Base-by-base conservation (phyloP, 805 yeast species). In the Peterozyma xylosa region DNA sequence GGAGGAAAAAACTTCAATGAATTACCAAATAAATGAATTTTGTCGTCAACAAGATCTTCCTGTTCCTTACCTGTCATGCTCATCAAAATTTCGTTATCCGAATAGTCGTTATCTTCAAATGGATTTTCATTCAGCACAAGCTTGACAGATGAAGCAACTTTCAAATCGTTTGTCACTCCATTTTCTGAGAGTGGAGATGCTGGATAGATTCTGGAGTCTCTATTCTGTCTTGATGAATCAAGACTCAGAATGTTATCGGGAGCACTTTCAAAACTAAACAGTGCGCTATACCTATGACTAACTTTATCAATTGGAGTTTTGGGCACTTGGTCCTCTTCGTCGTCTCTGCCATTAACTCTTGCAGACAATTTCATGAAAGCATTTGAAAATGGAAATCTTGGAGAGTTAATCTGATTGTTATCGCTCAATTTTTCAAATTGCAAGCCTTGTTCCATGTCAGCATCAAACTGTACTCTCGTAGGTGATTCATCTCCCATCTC, bases 1-100 rank as follows among this genome's bases (percentile, higher is more conserved):
- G 78, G 71, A 0, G 64, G 48, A 34, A 75, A 66, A 4, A 62
- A 10, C 6, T 63, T 57, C 11, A 75, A 47, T 0, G 80, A 72
- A 13, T 63, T 61, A 2, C 81, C 81, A 48, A 63, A 73, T 5
- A 74, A 46, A 15, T 41, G 13, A 9, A 34, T 38, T 21, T 21
- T 21, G 7, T 21, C 27, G 7, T 21, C 27, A 4, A 21, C 27
- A 5, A 21, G 27, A n/a, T 30, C 38, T 38, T 33, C 42, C 33
- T 33, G 14, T 18, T n/a, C 16, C 13, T 18, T 13, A 5, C 27
- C 13, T 33, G 16, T 33, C n/a, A 11, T 42, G 5, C 35, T 32
- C 15, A 10, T 32, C 5, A 5, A 13, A 32, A 5, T 9, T 32
- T 13, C 15, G 9, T 32, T 32, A 13, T 11, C 15, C 13, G 13